Evolutionary conservation across 495 filamentous ascomycete species (phyloP).

Genomic region (Letharia columbiana): DNA sequence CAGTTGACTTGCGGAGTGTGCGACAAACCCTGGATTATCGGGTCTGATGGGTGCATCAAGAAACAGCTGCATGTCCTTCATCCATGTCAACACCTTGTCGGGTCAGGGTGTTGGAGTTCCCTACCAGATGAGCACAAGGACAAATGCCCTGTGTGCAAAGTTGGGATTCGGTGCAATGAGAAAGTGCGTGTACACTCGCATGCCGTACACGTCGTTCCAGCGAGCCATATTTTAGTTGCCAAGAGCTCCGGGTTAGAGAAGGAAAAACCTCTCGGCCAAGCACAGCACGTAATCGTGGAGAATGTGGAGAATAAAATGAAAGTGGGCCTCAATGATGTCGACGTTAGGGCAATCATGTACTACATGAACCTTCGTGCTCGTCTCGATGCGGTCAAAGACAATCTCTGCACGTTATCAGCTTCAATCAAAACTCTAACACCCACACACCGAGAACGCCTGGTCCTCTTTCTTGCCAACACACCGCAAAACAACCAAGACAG

Average conservation of each 20-base stretch:
- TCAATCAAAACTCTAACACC: neutral
- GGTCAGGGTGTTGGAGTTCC: neutral
- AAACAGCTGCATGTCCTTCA: neutral
- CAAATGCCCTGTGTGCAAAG: neutral
- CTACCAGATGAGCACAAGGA: neutral
- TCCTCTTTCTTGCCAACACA: neutral
- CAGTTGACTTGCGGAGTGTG: neutral
- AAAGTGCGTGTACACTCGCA: neutral
- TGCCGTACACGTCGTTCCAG: neutral
- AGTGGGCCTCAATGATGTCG: neutral
- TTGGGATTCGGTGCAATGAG: neutral
- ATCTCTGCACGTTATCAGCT: neutral
- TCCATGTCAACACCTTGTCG: conserved; percentile 1
- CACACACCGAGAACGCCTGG: neutral
- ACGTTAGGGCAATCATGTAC: neutral
- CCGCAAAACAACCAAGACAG: neutral
- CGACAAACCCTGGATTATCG: neutral
- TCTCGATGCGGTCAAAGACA: neutral
- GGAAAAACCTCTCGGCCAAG: neutral
- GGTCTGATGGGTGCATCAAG: neutral
- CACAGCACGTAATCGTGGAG: neutral
- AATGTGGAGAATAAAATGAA: neutral
- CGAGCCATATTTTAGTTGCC: neutral
- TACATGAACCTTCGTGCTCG: neutral
- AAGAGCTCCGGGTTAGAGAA: neutral